phyloP scores from a whole-genome alignment of 805 yeast species.

The Helenozyma rhizophorensis region DNA sequence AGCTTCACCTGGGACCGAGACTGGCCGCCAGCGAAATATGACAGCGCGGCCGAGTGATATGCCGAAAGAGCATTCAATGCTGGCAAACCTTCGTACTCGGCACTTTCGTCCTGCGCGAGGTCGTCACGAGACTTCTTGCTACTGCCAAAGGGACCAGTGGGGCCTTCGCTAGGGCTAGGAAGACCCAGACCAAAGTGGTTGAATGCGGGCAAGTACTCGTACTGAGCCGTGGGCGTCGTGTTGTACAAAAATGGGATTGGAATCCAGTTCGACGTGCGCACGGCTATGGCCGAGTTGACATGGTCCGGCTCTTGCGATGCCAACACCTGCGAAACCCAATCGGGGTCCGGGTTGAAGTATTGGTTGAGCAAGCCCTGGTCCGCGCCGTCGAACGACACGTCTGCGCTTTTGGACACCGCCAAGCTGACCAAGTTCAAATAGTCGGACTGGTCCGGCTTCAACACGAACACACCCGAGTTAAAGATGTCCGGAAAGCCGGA shows the following conservation, averaged over 20 bases:
- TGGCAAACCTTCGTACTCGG: neutral
- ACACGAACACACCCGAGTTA: conserved; percentile 17
- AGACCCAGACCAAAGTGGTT: conserved; percentile 46
- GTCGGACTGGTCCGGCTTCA: conserved; percentile 13
- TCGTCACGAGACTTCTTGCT: neutral
- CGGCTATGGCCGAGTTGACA: neutral
- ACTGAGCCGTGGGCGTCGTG: conserved; percentile 63
- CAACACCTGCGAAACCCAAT: conserved; percentile 28
- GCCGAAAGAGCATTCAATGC: neutral
- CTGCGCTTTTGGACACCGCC: conserved; percentile 13
- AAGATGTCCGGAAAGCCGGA: conserved; percentile 18
- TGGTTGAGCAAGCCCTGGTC: conserved; percentile 89
- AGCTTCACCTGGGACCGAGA: conserved; percentile 37
- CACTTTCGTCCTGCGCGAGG: neutral
- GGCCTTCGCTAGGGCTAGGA: neutral
- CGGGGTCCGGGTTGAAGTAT: conserved; percentile 48
- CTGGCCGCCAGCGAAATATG: conserved; percentile 2
- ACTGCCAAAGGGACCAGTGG: neutral
- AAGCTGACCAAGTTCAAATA: conserved; percentile 26
- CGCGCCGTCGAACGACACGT: conserved; percentile 71
- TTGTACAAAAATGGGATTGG: conserved; percentile 78
- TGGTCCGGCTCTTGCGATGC: conserved; percentile 1
- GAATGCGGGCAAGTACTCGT: conserved; percentile 72
- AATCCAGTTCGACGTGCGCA: conserved; percentile 47
- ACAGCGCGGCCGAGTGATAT: conserved; percentile 3